Percentiles rank a stretch among this genome's conserved stretches.
Conservation (phyloP, 1,139 yeast species). For the Magnusiomyces tetraspermus region DNA sequence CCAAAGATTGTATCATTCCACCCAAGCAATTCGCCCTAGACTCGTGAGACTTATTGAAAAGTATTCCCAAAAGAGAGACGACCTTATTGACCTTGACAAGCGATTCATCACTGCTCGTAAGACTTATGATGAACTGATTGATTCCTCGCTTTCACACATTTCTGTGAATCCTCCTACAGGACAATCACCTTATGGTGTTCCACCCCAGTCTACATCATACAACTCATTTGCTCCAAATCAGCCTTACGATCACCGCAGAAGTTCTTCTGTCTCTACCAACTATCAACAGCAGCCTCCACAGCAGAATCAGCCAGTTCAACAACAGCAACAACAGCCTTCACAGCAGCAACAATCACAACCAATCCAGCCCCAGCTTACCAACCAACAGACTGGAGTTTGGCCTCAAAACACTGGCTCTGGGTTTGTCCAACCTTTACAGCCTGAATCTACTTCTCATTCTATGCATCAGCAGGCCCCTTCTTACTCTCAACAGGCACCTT, state of each 20-base stretch:
- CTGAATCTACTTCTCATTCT: not conserved
- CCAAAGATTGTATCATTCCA: constrained; percentile 52
- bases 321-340: constrained; percentile 3
- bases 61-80: constrained; percentile 65
- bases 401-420: not conserved
- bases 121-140: constrained; percentile 61
- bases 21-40: constrained; percentile 64
- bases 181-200: constrained; percentile 2
- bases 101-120: constrained; percentile 60
- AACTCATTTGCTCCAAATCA: not conserved
- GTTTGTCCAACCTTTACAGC: not conserved
- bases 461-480: not conserved
- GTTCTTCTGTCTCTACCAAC: not conserved
- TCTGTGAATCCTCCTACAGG: constrained; percentile 9
- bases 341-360: constrained; percentile 3
- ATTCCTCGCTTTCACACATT: constrained; percentile 32
- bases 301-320: not conserved
- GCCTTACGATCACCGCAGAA: not conserved
- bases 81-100: constrained; percentile 57
- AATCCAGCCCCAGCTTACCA: not conserved
- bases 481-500: not conserved
- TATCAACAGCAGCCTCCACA: not conserved
- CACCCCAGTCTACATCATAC: not conserved
- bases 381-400: not conserved
- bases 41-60: constrained; percentile 66